phyloP scores from a whole-genome alignment of 2,329 filamentous ascomycete species.

The Diaporthe aspalathi region DNA sequence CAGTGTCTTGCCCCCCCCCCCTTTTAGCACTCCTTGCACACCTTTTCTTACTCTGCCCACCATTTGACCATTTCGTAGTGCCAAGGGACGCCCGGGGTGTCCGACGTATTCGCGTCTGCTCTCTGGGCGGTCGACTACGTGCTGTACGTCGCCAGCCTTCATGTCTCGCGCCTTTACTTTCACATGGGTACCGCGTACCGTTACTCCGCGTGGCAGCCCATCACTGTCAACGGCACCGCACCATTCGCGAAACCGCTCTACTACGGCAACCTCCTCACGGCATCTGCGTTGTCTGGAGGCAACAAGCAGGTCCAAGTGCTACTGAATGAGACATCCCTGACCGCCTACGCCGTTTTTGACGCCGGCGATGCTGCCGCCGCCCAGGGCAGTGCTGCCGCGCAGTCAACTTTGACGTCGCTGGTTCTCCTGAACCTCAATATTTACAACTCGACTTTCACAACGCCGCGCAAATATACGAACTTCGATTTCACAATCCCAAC shows the following conservation, averaged over 20 bases:
- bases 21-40: not conserved
- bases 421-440: slow-evolving; percentile 24
- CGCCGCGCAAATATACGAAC: not conserved
- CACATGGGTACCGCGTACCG: slow-evolving; percentile 41
- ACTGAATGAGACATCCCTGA: slow-evolving; percentile 28
- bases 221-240: slow-evolving; percentile 35
- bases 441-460: slow-evolving; percentile 24
- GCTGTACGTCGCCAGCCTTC: slow-evolving; percentile 26
- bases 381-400: not conserved
- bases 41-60: not conserved
- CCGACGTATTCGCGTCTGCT: slow-evolving; percentile 22
- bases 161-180: slow-evolving; percentile 24
- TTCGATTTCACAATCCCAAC: not conserved
- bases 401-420: slow-evolving; percentile 12
- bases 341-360: slow-evolving; percentile 25
- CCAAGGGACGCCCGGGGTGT: too few relatives aligned
- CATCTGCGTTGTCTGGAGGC: slow-evolving; percentile 38
- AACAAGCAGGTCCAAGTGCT: slow-evolving; percentile 24
- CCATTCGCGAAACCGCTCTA: slow-evolving; percentile 41
- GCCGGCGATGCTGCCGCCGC: not conserved
- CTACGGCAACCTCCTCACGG: slow-evolving; percentile 42
- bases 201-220: slow-evolving; percentile 44
- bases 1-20: not conserved
- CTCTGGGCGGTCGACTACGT: slow-evolving; percentile 34
- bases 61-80: too few relatives aligned